Base-by-base conservation (phyloP, 768 basidiomycete species). In the Serendipita sp. region DNA sequence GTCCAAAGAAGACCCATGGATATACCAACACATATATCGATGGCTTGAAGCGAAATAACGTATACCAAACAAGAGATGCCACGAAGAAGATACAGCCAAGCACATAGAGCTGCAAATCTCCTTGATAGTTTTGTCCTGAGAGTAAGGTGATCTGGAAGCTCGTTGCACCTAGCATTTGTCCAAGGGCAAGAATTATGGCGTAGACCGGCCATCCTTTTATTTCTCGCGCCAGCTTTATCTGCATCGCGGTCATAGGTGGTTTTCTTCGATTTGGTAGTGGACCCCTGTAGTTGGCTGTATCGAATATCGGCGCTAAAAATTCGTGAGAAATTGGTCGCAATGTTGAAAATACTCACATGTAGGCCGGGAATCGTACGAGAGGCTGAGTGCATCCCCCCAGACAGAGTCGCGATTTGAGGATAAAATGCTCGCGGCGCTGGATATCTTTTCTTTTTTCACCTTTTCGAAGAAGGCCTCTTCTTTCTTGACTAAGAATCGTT, bases 71-170 rank as follows among this genome's bases (percentile, higher is more conserved):
- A 27, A 83, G 79, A 2, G 92, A 90, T 6, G 91, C 82, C 2
- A 82, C 88, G 36, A 94, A 77, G 78, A 95, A 95, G 67, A 95
- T 83, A 64, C 81, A 83, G 44, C 91, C 87, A n/a, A 96, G 82
- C 58, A 95, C 89, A 71, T 95, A 96, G 6, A 94, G 80, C 69
- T 93, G 88, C 29, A 89, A 66, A 68, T 87, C 78, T 66, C 84
- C 80, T 72, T 90, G 83, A 75, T 84, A 90, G 68, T 91, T 92
- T 69, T 86, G 83, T 62, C 93, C 93, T 18, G 88, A 86, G 18
- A 95, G 79, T 40, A 96, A 75, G 16, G 91, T 94, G 70, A 95
- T 88, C 75, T 96, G 93, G 82, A 94, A 96, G 70, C 91, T 94
- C 34, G 90, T 91, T 2, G 91, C 91, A 64, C 86, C 84, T 67